These are phyloP conservation scores for Salix viminalis DNA, from an alignment of 345 rosid genomes.

Conservation along the genomic window DNA sequence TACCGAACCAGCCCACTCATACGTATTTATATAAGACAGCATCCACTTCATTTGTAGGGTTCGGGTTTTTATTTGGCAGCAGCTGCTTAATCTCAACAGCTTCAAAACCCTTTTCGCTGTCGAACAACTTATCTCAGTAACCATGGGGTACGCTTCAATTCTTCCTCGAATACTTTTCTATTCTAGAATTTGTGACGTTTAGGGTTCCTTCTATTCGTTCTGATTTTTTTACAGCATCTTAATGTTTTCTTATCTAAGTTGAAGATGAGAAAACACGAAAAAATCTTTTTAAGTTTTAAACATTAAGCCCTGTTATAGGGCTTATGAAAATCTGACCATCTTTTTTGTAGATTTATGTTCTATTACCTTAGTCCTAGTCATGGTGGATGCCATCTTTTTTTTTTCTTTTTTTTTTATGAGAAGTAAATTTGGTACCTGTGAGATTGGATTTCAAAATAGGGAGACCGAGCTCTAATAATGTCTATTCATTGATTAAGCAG, in stretches of 20 bases:
- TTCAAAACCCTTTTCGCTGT: background rate
- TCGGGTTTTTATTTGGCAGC: conserved; percentile 11
- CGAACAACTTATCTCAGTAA: background rate
- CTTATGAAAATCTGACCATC: background rate
- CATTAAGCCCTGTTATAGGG: background rate
- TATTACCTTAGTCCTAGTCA: background rate
- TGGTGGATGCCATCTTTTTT: background rate
- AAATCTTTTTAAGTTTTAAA: background rate
- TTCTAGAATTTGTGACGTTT: background rate
- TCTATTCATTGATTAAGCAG: background rate
- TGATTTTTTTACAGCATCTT: background rate
- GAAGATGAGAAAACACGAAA: background rate
- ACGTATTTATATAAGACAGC: background rate
- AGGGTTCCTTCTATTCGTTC: background rate
- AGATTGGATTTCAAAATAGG: background rate
- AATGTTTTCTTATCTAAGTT: background rate
- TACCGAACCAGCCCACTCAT: background rate
- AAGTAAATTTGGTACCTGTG: background rate
- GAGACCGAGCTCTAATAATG: no score
- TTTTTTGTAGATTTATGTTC: no score
- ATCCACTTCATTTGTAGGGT: background rate
- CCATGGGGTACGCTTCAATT: conserved; percentile 13
- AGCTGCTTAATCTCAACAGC: background rate
- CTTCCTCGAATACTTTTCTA: background rate
- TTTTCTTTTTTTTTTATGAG: background rate